Conservation (phyloP, 352 stramenopile genomes). For the Phytophthora sp. region DNA sequence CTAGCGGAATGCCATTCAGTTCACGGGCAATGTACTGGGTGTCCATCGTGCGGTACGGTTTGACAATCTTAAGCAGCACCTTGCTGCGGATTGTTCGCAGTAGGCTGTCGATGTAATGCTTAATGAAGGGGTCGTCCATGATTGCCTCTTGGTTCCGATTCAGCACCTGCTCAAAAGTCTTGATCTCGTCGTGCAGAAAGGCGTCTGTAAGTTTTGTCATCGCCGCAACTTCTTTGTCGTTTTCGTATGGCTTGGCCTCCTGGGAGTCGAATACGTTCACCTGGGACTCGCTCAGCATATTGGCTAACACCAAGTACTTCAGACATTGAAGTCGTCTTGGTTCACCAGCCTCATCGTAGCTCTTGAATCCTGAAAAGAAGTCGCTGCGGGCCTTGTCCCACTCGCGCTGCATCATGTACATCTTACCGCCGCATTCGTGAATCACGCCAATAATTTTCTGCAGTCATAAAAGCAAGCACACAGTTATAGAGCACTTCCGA, state of each 20-base stretch:
- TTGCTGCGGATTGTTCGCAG: slow-evolving; percentile 95
- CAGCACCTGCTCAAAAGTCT: slow-evolving; percentile 94
- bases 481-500: neutral
- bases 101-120: slow-evolving; percentile 94
- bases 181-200: slow-evolving; percentile 96
- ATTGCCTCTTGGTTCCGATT: slow-evolving; percentile 85
- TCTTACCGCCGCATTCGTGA: slow-evolving; percentile 95
- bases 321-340: slow-evolving; percentile 90
- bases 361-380: slow-evolving; percentile 97
- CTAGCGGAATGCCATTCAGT: slow-evolving; percentile 91
- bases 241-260: slow-evolving; percentile 92
- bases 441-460: slow-evolving; percentile 95
- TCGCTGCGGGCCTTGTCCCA: slow-evolving; percentile 93
- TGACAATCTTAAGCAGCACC: slow-evolving; percentile 94
- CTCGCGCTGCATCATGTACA: slow-evolving; percentile 95
- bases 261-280: slow-evolving; percentile 97
- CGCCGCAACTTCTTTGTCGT: slow-evolving; percentile 95
- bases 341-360: slow-evolving; percentile 96
- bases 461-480: neutral
- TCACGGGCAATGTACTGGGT: slow-evolving; percentile 91
- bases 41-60: slow-evolving; percentile 94
- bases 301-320: slow-evolving; percentile 95
- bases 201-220: slow-evolving; percentile 96
- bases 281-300: slow-evolving; percentile 94
- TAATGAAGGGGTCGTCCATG: slow-evolving; percentile 96